Percentiles rank a stretch among this genome's conserved stretches.
Evolutionary conservation across 2,329 filamentous ascomycete genomes (phyloP).

Genomic region (Magnaporthiopsis rhizophila): DNA sequence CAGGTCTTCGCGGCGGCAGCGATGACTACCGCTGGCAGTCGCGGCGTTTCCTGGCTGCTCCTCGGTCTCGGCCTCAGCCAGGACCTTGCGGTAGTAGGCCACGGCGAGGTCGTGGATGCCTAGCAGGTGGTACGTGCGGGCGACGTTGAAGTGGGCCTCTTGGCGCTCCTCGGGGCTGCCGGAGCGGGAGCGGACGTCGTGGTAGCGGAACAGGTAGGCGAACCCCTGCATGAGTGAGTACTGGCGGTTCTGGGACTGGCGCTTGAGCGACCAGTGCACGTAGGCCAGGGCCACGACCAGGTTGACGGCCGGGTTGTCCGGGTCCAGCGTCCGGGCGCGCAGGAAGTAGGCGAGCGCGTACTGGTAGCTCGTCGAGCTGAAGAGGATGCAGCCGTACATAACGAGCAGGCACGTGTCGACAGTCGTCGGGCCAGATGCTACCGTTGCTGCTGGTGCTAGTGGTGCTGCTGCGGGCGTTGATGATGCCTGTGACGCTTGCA

Average conservation of each 20-base stretch:
- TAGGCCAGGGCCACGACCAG: slow-evolving; percentile 78
- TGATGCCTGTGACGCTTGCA: background rate
- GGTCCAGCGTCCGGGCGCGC: slow-evolving; percentile 65
- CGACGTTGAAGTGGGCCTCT: slow-evolving; percentile 79
- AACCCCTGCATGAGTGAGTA: slow-evolving; percentile 81
- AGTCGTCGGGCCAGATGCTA: slow-evolving; percentile 14
- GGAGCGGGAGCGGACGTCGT: slow-evolving; percentile 42
- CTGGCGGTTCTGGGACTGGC: slow-evolving; percentile 84
- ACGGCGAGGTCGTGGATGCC: slow-evolving; percentile 66
- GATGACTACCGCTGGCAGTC: slow-evolving; percentile 2
- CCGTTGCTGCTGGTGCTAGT: slow-evolving; percentile 12
- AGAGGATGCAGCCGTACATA: slow-evolving; percentile 85
- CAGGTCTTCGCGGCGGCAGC: slow-evolving; percentile 42
- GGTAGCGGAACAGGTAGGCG: slow-evolving; percentile 70
- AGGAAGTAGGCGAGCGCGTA: slow-evolving; percentile 84
- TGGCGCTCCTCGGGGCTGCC: slow-evolving; percentile 38
- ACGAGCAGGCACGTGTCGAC: slow-evolving; percentile 78
- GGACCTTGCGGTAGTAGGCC: slow-evolving; percentile 54
- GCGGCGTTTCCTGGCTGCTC: slow-evolving; percentile 9
- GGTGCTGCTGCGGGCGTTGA: slow-evolving; percentile 15
- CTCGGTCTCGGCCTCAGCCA: slow-evolving; percentile 25
- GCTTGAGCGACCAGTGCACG: slow-evolving; percentile 81
- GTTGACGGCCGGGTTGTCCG: slow-evolving; percentile 68
- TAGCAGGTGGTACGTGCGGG: slow-evolving; percentile 65
- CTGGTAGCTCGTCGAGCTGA: slow-evolving; percentile 73